A percentile compares a stretch with the other conserved stretches of the same genome.
Evolutionary conservation across 2,329 filamentous ascomycete genomes (phyloP).

Genomic region (Amauroascus niger): DNA sequence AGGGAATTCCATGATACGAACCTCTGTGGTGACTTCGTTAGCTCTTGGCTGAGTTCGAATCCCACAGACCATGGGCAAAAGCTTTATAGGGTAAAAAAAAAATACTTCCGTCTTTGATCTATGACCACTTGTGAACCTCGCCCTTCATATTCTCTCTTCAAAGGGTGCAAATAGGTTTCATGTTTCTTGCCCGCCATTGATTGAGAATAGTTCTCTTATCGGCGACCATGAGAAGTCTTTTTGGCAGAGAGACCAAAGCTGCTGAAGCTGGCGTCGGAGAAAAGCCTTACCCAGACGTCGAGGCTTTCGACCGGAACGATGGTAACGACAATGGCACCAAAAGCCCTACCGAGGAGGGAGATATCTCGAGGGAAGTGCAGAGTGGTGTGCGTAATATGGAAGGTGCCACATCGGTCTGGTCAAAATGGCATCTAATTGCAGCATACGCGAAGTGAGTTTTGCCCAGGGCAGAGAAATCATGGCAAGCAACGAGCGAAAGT

Average conservation of each 20-base stretch:
- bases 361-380: background rate
- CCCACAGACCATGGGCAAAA: background rate
- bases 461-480: background rate
- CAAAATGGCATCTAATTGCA: slow-evolving; percentile 25
- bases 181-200: background rate
- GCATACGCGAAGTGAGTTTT: slow-evolving; percentile 25
- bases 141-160: no score
- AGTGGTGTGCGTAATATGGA: slow-evolving; percentile 32
- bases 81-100: background rate
- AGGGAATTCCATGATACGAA: background rate
- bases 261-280: background rate
- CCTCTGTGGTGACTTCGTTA: background rate
- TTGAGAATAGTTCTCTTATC: background rate
- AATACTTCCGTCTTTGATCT: no score
- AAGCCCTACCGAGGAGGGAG: background rate
- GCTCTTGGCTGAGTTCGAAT: background rate
- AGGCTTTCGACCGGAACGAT: background rate
- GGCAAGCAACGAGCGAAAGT: background rate
- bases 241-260: background rate
- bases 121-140: background rate
- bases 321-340: background rate
- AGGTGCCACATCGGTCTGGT: slow-evolving; percentile 33
- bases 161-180: background rate
- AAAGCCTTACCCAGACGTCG: background rate
- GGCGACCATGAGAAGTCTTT: background rate